phyloP scores from a whole-genome alignment of 1,139 yeast genomes.

The Pichia sp. region DNA sequence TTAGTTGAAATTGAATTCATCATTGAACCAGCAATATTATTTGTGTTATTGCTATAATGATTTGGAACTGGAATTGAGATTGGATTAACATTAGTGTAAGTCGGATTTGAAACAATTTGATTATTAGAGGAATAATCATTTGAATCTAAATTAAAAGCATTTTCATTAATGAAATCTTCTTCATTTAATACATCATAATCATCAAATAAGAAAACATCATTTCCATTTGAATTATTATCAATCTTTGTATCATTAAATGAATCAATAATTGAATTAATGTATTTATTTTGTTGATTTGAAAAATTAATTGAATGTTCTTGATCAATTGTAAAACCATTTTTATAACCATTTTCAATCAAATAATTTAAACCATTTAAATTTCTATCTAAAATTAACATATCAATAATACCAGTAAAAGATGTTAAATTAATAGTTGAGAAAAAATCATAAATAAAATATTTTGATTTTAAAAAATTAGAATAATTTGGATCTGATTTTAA shows the following conservation, averaged over 20 bases:
- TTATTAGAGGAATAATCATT: neutral
- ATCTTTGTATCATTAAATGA: constrained; percentile 9
- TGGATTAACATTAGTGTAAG: constrained; percentile 16
- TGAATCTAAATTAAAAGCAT: neutral
- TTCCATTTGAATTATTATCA: constrained; percentile 6
- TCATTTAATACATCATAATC: constrained; percentile 15
- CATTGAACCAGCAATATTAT: constrained; percentile 4
- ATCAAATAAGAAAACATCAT: constrained; percentile 29
- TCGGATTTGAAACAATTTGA: too few species aligned
- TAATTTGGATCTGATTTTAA: constrained; percentile 25
- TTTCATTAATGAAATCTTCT: constrained; percentile 3
- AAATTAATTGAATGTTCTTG: constrained; percentile 28
- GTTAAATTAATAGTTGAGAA: constrained; percentile 26
- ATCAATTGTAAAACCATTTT: constrained; percentile 27
- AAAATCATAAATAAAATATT: constrained; percentile 28
- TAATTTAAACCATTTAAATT: constrained; percentile 21
- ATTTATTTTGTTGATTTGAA: constrained; percentile 13
- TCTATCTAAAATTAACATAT: constrained; percentile 24
- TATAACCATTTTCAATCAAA: constrained; percentile 18
- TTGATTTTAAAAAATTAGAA: constrained; percentile 22
- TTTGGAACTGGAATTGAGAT: constrained; percentile 13
- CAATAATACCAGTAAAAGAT: constrained; percentile 26
- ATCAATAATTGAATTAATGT: constrained; percentile 13
- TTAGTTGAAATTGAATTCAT: constrained; percentile 7
- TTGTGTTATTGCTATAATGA: neutral